phyloP scores from a whole-genome alignment of 306 rosid genomes.

The Ormosia semicastrata region DNA sequence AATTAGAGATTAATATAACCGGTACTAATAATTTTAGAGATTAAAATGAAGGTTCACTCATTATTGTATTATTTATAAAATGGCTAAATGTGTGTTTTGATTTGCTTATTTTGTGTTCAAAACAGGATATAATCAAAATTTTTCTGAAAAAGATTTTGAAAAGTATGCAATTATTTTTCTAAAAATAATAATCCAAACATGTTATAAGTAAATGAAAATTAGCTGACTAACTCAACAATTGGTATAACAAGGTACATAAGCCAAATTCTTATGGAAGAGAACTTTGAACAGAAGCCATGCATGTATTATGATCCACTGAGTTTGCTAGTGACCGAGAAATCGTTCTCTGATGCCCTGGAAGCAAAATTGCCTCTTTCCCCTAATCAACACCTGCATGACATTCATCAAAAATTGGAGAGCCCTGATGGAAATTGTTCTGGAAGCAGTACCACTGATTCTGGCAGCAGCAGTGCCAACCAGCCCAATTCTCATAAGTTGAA shows the following conservation, averaged over 20 bases:
- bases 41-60: too few relatives aligned
- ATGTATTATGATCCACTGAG: conserved; percentile 65
- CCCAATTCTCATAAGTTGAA: conserved; percentile 40
- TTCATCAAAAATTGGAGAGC: conserved; percentile 19
- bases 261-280: conserved; percentile 74
- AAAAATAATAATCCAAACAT: too few relatives aligned
- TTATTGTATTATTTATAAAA: not conserved
- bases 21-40: too few relatives aligned
- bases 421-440: conserved; percentile 23
- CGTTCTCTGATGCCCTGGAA: conserved; percentile 56
- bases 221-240: not conserved
- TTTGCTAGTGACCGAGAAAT: conserved; percentile 65
- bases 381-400: conserved; percentile 40
- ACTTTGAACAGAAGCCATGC: conserved; percentile 53
- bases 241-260: conserved; percentile 34
- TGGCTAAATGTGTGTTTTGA: too few relatives aligned
- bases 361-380: conserved; percentile 40
- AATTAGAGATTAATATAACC: too few relatives aligned
- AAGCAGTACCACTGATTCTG: conserved; percentile 12
- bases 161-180: too few relatives aligned
- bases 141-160: too few relatives aligned
- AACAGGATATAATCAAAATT: too few relatives aligned
- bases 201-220: too few relatives aligned
- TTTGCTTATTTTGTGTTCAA: too few relatives aligned
- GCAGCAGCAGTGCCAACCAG: not conserved